These are phyloP conservation scores for Yamadazyma atmosphaerica DNA, from an alignment of 1,139 yeast species.

Conservation along the genomic window DNA sequence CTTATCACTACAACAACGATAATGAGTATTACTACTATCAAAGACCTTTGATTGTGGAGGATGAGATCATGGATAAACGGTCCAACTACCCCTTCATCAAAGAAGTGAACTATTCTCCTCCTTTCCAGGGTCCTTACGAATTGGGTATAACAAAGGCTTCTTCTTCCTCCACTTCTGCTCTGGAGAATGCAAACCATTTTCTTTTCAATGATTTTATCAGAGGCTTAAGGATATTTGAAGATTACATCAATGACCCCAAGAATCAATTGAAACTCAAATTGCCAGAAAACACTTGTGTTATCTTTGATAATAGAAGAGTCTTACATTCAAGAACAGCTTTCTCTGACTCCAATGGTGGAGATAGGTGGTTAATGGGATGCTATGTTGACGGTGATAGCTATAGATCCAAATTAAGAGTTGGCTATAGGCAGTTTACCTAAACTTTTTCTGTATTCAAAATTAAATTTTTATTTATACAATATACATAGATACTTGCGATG, in stretches of 20 bases:
- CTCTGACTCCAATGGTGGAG: conserved; percentile 51
- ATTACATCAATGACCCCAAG: conserved; percentile 51
- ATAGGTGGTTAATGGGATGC: conserved; percentile 77
- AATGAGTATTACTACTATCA: conserved; percentile 64
- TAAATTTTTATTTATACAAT: conserved; percentile 9
- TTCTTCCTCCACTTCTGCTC: conserved; percentile 7
- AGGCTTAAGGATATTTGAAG: conserved; percentile 63
- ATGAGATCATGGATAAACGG: conserved; percentile 32
- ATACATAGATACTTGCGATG: conserved; percentile 6
- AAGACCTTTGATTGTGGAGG: conserved; percentile 68
- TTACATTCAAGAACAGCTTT: conserved; percentile 71
- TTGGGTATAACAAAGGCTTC: conserved; percentile 42
- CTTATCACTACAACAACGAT: conserved; percentile 69
- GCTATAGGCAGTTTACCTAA: conserved; percentile 13
- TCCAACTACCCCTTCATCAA: conserved; percentile 44
- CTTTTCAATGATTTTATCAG: conserved; percentile 55
- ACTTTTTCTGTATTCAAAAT: conserved; percentile 4
- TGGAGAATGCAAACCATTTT: conserved; percentile 23
- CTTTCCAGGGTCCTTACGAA: conserved; percentile 82
- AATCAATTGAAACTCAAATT: conserved; percentile 60
- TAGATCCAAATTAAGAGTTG: conserved; percentile 56
- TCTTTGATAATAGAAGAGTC: conserved; percentile 73
- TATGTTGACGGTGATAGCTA: conserved; percentile 75
- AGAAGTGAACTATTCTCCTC: conserved; percentile 77
- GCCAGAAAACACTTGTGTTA: conserved; percentile 63